Base-by-base conservation (phyloP, 768 basidiomycete genomes). In the Leccinum longicurvipes region DNA sequence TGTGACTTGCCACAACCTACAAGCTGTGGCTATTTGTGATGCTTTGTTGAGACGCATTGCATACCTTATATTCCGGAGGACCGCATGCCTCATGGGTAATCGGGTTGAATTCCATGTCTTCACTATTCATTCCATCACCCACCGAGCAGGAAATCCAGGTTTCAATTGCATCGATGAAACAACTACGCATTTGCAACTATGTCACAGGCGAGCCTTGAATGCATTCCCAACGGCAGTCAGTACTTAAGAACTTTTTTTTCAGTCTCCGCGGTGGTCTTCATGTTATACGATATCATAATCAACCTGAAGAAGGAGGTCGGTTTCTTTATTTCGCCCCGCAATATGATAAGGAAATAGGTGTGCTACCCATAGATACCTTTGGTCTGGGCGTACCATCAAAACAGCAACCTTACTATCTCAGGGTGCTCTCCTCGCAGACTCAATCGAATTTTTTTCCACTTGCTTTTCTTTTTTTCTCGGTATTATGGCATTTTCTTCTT, bases 401-500 rank as follows among this genome's bases (percentile, higher is more conserved):
- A 47, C 17, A 10, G 24, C 14, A 24, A 53, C 9, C 10, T 8
- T 6, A 2, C 28, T 27, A 10, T 21, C n/a, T 29, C 51, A 15
- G 21, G 42, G 9, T 41, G 4, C 21, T n/a, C 41, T 25, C 41
- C 41, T 28, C 46, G 27, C 14, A 56, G 32, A 31, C 14, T 28
- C n/a, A 60, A 52, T 21, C 58, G n/a, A 21, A 12, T 53, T 15
- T 14, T 68, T 28, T 11, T 67, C n/a, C 53, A 29, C 29, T 15
- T 52, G 2, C 52, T 67, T 25, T 67, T 65, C 47, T 41, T 68
- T 25, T 63, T 67, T 31, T 50, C 63, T 21, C 63, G 66, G 21
- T 67, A 68, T 47, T 67, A 67, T 19, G 65, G 66, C 12, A 36
- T 66, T 28, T n/a, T 68, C 25, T 67, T 54, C 51, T 55, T 65